Evolutionary conservation across 83 land plant genomes (phyloP).

Genomic region (Picea abies): DNA sequence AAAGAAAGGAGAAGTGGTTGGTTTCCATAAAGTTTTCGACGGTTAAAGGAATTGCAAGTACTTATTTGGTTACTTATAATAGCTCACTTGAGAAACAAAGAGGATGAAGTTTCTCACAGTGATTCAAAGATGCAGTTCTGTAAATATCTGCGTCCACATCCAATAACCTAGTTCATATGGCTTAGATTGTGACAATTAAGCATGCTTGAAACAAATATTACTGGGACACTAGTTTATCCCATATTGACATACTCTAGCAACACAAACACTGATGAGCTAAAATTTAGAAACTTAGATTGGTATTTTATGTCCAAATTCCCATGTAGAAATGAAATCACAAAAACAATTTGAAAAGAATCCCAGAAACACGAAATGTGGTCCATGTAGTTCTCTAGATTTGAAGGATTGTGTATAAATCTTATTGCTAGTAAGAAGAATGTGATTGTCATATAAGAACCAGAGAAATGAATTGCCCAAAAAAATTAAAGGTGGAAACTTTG

Average conservation of each 20-base stretch:
- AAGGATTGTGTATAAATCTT: too few species aligned
- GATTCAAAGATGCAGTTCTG: slow-evolving; percentile 24
- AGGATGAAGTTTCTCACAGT: slow-evolving; percentile 28
- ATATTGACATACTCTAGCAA: neutral
- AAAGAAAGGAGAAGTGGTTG: too few species aligned
- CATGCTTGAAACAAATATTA: neutral
- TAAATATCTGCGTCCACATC: slow-evolving; percentile 9
- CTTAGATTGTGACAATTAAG: neutral
- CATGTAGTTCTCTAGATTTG: too few species aligned
- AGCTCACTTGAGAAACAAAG: neutral
- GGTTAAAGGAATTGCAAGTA: neutral
- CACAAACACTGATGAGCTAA: neutral
- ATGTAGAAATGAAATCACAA: neutral
- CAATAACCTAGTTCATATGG: neutral
- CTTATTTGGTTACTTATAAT: neutral
- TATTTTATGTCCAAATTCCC: neutral
- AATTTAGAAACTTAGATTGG: neutral
- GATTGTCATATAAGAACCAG: too few species aligned
- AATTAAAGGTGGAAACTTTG: too few species aligned
- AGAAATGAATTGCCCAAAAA: too few species aligned
- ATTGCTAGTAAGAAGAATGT: too few species aligned
- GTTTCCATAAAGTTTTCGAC: neutral
- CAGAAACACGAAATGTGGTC: neutral
- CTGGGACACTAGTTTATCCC: neutral
- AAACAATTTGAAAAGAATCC: neutral